Evolutionary conservation across 257 asterid species (phyloP), one percentile per base, ranked within the genome.

Genomic region (Cinchona pubescens): DNA sequence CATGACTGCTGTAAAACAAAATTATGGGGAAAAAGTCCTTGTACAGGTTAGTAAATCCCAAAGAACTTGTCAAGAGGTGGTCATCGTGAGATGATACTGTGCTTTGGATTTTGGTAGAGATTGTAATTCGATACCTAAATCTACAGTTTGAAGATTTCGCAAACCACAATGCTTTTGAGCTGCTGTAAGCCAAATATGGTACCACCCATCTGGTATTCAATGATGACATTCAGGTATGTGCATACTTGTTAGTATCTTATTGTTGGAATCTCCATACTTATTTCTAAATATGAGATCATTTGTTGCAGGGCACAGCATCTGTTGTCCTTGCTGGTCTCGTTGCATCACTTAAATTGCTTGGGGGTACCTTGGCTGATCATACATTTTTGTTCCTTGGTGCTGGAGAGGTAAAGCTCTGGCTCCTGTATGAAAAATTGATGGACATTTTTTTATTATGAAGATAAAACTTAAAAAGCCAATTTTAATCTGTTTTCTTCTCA

Each of bases 351-450:
- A 88, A 86, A 81, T 84, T 94, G 65, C 91, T 92, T 58, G 98
- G 98, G 21, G 97, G 97, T 40, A 80, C 91, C 73, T 87, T 94
- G 87, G 87, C 79, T 61, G 97, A 92, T 82, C 98, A 92, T 82
- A 94, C 89, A 6, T 94, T 94, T 87, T 87, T 94, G 91, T 92
- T 94, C 79, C 92, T 94, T 53, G 98, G 98, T 79, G 98, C 98
- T 71, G 98, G 98, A 85, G 98, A 94, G 86, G 98, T 94, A 84
- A 86, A 42, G 45, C 55, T 64, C 48, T 48, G 16, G 40, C 21
- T 25, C 30, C n/a, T 59, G 27, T 55, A 27, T 27, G 5, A 40
- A 25, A 37, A 13, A 29, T 38, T 55, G 56, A 66, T 19, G n/a
- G 10, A 29, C 61, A 69, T 66, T 25, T 2, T 42, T 64, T 7